Evolutionary conservation across 2,329 filamentous ascomycete genomes (phyloP).

Genomic region (Aspergillus spinulosporus): DNA sequence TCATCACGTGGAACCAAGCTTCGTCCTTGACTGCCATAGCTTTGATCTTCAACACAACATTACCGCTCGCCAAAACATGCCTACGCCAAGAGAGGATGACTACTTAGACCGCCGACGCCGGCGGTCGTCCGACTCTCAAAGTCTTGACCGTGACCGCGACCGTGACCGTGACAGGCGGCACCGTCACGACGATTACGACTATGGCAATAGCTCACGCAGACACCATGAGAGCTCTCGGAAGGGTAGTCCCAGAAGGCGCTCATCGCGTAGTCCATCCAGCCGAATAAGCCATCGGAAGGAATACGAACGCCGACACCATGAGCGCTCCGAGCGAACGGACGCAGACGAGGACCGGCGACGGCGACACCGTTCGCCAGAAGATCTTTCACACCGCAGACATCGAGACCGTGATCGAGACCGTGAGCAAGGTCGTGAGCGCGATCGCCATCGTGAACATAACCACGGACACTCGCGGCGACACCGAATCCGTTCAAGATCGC

Average conservation of each 20-base stretch:
- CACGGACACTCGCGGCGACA: slow-evolving; percentile 26
- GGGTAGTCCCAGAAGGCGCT: slow-evolving; percentile 26
- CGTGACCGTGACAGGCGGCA: slow-evolving; percentile 18
- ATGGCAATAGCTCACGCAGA: slow-evolving; percentile 26
- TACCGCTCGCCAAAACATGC: slow-evolving; percentile 25
- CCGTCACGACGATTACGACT: slow-evolving; percentile 22
- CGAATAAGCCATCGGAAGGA: slow-evolving; percentile 25
- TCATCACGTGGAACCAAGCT: slow-evolving; percentile 9
- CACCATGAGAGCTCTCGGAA: slow-evolving; percentile 31
- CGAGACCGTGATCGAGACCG: slow-evolving; percentile 22
- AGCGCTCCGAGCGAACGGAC: slow-evolving; percentile 28
- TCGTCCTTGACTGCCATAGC: background rate
- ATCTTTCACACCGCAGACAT: slow-evolving; percentile 30
- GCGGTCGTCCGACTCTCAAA: slow-evolving; percentile 22
- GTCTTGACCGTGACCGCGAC: slow-evolving; percentile 23
- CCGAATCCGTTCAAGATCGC: slow-evolving; percentile 24
- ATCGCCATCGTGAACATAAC: slow-evolving; percentile 6
- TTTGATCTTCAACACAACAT: background rate
- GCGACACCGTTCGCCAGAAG: slow-evolving; percentile 28
- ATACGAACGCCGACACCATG: slow-evolving; percentile 23
- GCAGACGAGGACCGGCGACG: slow-evolving; percentile 31
- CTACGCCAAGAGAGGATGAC: slow-evolving; percentile 23
- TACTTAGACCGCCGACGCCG: slow-evolving; percentile 23
- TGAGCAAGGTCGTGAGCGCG: background rate
- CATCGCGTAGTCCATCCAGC: slow-evolving; percentile 30